A percentile compares a stretch with the other conserved stretches of the same genome.
Evolutionary conservation across 345 rosid genomes (phyloP).

Genomic region (Cardamine resedifolia): DNA sequence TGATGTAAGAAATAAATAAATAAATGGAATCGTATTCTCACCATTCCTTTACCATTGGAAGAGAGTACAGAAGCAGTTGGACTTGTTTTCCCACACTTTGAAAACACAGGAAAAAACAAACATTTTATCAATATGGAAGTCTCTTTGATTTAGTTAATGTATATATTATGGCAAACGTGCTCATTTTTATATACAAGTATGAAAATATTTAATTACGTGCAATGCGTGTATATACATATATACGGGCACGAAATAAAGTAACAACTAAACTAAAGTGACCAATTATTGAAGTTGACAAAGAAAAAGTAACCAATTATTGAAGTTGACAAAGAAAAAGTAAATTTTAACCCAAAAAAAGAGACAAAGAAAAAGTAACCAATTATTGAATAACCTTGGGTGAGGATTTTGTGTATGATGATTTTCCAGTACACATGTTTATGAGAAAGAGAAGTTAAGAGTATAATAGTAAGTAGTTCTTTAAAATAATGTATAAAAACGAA

Average conservation of each 20-base stretch:
- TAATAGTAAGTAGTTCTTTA: not conserved
- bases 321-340: too few relatives aligned
- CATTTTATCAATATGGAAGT: not conserved
- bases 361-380: too few relatives aligned
- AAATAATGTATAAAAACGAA: not conserved
- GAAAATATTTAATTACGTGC: not conserved
- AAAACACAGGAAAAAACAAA: not conserved
- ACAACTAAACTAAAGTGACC: constrained; percentile 19
- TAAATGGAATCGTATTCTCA: constrained; percentile 35
- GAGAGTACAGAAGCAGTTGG: constrained; percentile 44
- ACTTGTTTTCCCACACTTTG: constrained; percentile 50
- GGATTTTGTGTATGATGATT: constrained; percentile 55
- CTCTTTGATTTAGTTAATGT: not conserved
- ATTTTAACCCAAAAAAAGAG: too few relatives aligned
- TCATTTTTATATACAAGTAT: not conserved
- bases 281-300: constrained; percentile 11
- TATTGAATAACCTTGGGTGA: constrained; percentile 54
- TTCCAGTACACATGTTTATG: constrained; percentile 57
- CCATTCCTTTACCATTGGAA: constrained; percentile 57
- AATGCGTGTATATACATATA: not conserved
- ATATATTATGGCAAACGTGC: not conserved
- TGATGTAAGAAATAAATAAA: not conserved
- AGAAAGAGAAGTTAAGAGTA: not conserved
- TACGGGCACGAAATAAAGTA: not conserved
- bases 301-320: constrained; percentile 1